A percentile compares a stretch with the other conserved stretches of the same genome.
Conservation (phyloP, 2,329 filamentous ascomycete genomes). For the Ceratocystiopsis sp. region DNA sequence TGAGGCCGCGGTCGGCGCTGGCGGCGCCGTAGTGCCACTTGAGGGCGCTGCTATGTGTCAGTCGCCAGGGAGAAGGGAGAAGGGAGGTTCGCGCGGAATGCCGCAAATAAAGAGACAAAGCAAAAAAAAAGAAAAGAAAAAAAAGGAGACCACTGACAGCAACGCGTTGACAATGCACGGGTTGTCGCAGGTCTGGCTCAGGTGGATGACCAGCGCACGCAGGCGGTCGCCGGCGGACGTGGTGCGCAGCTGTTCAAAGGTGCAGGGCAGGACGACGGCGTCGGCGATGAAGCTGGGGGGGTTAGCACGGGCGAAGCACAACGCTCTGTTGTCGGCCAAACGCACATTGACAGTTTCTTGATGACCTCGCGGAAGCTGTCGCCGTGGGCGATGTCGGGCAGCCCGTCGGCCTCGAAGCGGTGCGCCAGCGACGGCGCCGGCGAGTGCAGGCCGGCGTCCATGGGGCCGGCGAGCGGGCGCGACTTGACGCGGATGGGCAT, state of each 20-base stretch:
- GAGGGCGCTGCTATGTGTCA: slow-evolving; percentile 26
- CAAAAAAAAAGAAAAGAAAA: too few species aligned
- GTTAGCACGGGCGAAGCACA: slow-evolving; percentile 24
- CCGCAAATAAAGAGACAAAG: too few species aligned
- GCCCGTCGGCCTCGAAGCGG: slow-evolving; percentile 14
- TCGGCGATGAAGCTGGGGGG: slow-evolving; percentile 35
- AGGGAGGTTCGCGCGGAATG: too few species aligned
- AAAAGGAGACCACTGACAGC: slow-evolving; percentile 21
- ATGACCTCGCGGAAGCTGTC: slow-evolving; percentile 48
- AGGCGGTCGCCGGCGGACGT: slow-evolving; percentile 43
- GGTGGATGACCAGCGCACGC: slow-evolving; percentile 43
- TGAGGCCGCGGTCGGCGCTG: slow-evolving; percentile 46
- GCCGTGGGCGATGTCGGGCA: slow-evolving; percentile 39
- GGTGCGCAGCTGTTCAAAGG: slow-evolving; percentile 57
- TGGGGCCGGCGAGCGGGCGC: slow-evolving; percentile 11
- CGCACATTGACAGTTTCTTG: slow-evolving; percentile 41
- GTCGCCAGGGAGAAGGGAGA: too few species aligned
- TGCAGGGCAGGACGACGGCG: slow-evolving; percentile 45
- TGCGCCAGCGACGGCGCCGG: slow-evolving; percentile 17
- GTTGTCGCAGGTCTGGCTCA: slow-evolving; percentile 46
- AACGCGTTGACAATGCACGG: slow-evolving; percentile 55
- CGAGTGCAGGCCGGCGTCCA: slow-evolving; percentile 14
- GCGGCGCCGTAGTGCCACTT: slow-evolving; percentile 57
- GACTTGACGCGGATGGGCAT: slow-evolving; percentile 24
- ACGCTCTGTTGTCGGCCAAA: too few species aligned